Evolutionary conservation across 2,329 filamentous ascomycete genomes (phyloP).

Genomic region (Juglanconis oblonga): DNA sequence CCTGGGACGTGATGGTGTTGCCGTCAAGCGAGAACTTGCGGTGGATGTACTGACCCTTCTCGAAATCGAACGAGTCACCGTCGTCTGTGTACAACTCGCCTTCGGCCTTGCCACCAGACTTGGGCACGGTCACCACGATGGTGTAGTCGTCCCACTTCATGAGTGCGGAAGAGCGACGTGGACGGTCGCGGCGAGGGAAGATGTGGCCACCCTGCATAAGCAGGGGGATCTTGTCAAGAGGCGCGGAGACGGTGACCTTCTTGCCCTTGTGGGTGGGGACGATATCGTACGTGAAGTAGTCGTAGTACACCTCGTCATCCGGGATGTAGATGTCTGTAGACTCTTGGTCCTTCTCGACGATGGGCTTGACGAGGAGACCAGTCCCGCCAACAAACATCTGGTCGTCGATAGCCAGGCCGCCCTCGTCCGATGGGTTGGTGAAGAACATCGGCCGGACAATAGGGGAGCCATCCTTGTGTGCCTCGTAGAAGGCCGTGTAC

Average conservation of each 20-base stretch:
- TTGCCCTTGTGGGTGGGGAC: conserved; percentile 70
- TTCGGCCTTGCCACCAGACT: conserved; percentile 61
- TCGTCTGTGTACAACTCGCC: conserved; percentile 91
- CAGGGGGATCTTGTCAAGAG: conserved; percentile 82
- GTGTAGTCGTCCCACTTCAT: conserved; percentile 98
- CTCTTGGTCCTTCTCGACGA: conserved; percentile 72
- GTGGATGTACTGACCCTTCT: conserved; percentile 84
- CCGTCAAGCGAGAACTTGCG: conserved; percentile 69
- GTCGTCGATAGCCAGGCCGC: conserved; percentile 84
- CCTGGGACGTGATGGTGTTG: conserved; percentile 64
- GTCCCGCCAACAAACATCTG: conserved; percentile 89
- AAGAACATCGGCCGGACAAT: conserved; percentile 93
- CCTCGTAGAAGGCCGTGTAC: conserved; percentile 96
- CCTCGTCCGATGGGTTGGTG: conserved; percentile 81
- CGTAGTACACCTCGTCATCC: conserved; percentile 86
- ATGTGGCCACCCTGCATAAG: conserved; percentile 93
- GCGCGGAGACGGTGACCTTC: conserved; percentile 66
- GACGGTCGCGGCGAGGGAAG: conserved; percentile 83
- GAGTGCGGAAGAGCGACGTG: conserved; percentile 77
- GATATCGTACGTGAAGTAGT: conserved; percentile 86
- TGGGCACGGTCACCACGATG: conserved; percentile 71
- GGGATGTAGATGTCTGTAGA: conserved; percentile 81
- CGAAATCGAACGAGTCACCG: conserved; percentile 86
- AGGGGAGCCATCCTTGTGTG: conserved; percentile 76
- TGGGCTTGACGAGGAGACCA: conserved; percentile 88